A percentile compares a stretch with the other conserved stretches of the same genome.
Conservation (phyloP, 139 green algal genomes). For the Chlamydomonas eustigma region DNA sequence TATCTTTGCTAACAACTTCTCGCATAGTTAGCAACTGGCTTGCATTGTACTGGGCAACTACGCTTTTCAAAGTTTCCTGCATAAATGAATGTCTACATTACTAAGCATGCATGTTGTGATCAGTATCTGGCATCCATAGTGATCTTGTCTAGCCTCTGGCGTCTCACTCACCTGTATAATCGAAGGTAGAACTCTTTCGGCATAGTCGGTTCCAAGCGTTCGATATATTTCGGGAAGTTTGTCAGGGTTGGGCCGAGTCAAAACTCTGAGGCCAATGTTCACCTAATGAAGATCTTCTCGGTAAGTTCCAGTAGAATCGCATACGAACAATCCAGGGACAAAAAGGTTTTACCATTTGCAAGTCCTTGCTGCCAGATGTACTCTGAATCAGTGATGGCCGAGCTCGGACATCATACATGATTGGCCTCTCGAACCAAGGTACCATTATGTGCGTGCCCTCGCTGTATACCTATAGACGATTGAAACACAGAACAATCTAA, state of each 20-base stretch:
- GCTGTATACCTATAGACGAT: slow-evolving; percentile 74
- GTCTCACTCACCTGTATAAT: slow-evolving; percentile 81
- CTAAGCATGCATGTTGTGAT: too few species aligned
- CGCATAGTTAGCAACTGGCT: slow-evolving; percentile 95
- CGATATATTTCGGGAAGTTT: slow-evolving; percentile 92
- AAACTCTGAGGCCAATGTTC: slow-evolving; percentile 95
- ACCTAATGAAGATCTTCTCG: slow-evolving; percentile 57
- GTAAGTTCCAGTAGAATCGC: too few species aligned
- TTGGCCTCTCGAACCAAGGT: slow-evolving; percentile 94
- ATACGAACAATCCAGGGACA: too few species aligned
- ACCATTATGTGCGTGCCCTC: slow-evolving; percentile 98
- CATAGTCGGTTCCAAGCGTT: slow-evolving; percentile 86
- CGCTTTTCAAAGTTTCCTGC: slow-evolving; percentile 92
- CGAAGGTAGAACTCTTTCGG: slow-evolving; percentile 92
- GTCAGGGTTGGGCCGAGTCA: slow-evolving; percentile 84
- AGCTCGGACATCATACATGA: slow-evolving; percentile 96
- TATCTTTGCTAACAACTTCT: slow-evolving; percentile 86
- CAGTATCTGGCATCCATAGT: too few species aligned
- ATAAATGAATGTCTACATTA: too few species aligned
- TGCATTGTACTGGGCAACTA: slow-evolving; percentile 99
- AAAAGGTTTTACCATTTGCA: slow-evolving; percentile 97
- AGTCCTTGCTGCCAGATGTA: slow-evolving; percentile 85
- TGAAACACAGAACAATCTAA: too few species aligned
- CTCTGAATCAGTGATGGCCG: slow-evolving; percentile 89
- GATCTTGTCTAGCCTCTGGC: too few species aligned